Evolutionary conservation across 371 early-diverging fungal genomes (phyloP).

Genomic region (Actinomortierella ambigua): DNA sequence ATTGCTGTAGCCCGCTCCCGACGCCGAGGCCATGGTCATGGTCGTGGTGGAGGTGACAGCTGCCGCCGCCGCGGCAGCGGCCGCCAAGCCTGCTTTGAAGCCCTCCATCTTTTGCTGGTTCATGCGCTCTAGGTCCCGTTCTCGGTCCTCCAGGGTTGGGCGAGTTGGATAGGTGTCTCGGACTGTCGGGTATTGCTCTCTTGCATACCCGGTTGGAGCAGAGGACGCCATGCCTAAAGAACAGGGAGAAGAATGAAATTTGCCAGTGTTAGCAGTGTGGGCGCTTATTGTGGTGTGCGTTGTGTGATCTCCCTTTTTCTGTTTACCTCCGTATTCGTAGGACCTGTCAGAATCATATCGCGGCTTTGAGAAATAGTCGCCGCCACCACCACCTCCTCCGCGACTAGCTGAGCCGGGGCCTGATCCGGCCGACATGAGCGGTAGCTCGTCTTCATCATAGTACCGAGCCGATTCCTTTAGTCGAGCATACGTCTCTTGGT

Average conservation of each 20-base stretch:
- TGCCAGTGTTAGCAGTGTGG: too few species aligned
- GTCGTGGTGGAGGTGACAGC: background rate
- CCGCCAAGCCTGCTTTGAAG: constrained; percentile 5
- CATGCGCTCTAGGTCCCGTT: constrained; percentile 26
- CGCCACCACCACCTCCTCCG: constrained; percentile 16
- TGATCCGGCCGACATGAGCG: constrained; percentile 24
- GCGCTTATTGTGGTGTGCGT: too few species aligned
- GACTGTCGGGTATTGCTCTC: constrained; percentile 31
- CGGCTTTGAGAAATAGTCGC: constrained; percentile 9
- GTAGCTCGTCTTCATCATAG: constrained; percentile 38
- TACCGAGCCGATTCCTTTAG: constrained; percentile 11
- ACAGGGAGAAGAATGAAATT: too few species aligned
- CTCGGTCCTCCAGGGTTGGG: constrained; percentile 37
- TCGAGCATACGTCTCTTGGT: constrained; percentile 13
- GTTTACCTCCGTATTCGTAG: too few species aligned
- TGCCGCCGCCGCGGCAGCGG: background rate
- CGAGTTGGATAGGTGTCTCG: constrained; percentile 26
- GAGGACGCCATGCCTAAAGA: background rate
- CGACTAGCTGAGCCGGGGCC: too few species aligned
- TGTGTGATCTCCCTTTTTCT: too few species aligned
- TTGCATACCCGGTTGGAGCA: constrained; percentile 19
- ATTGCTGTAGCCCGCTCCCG: constrained; percentile 15
- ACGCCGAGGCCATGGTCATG: constrained; percentile 6
- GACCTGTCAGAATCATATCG: constrained; percentile 21
- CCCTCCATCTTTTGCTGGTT: constrained; percentile 13